Conservation (phyloP, 495 filamentous ascomycete genomes). For the Aspergillus asperescens region DNA sequence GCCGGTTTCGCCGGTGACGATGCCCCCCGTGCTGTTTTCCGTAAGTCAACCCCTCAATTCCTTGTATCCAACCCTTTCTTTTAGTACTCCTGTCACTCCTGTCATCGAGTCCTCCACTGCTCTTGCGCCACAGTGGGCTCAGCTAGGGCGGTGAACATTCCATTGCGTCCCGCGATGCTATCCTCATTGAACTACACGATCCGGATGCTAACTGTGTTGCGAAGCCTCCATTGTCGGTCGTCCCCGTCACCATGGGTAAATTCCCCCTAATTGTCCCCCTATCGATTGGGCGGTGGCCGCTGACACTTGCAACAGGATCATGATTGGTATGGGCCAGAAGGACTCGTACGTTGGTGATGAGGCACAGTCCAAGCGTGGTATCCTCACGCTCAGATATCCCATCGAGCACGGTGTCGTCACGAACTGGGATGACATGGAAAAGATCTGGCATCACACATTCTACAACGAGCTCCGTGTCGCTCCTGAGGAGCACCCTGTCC, state of each 20-base stretch:
- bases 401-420: conserved; percentile 99
- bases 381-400: conserved; percentile 97
- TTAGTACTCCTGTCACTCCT: conserved; percentile 9
- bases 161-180: not conserved
- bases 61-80: not conserved
- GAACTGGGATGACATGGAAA: conserved; percentile 99
- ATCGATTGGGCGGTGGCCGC: not conserved
- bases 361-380: conserved; percentile 99
- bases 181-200: not conserved
- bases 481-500: conserved; percentile 98
- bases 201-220: conserved; percentile 18
- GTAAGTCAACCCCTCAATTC: conserved; percentile 63
- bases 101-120: conserved; percentile 10
- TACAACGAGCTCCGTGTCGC: conserved; percentile 99
- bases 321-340: conserved; percentile 99
- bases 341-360: conserved; percentile 99
- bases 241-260: conserved; percentile 99
- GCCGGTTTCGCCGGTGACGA: conserved; percentile 99
- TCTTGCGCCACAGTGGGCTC: conserved; percentile 27
- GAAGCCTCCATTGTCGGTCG: conserved; percentile 98
- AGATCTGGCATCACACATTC: conserved; percentile 99
- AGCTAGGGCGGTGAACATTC: conserved; percentile 7
- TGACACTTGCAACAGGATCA: conserved; percentile 64
- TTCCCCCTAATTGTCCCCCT: conserved; percentile 10
- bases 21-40: conserved; percentile 99